Evolutionary conservation across 2,329 filamentous ascomycete genomes (phyloP).

Genomic region (Penicillium sp.): DNA sequence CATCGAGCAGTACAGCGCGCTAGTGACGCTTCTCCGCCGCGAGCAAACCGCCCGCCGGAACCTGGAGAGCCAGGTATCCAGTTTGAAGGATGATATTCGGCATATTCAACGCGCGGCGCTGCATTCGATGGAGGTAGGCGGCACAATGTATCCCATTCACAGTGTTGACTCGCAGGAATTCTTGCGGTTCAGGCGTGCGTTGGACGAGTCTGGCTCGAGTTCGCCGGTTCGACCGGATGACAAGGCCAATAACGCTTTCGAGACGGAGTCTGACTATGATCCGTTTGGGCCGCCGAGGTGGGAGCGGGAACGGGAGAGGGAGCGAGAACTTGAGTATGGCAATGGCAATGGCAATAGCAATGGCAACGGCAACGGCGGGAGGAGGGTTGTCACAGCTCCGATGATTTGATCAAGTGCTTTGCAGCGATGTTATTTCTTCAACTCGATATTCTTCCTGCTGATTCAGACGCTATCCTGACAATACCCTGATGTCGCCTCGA

Average conservation of each 20-base stretch:
- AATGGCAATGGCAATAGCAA: neutral
- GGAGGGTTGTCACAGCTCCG: constrained; percentile 27
- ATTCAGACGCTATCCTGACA: neutral
- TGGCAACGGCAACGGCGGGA: neutral
- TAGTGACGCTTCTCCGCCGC: constrained; percentile 48
- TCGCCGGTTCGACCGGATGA: constrained; percentile 21
- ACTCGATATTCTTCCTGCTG: too few species aligned
- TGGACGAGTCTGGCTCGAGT: constrained; percentile 21
- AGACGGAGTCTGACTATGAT: constrained; percentile 32
- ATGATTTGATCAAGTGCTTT: constrained; percentile 30
- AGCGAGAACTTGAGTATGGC: constrained; percentile 9
- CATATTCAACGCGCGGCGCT: constrained; percentile 35
- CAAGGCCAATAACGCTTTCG: constrained; percentile 21
- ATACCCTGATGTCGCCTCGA: neutral
- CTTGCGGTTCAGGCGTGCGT: constrained; percentile 29
- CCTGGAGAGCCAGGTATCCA: constrained; percentile 47
- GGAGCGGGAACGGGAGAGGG: constrained; percentile 25
- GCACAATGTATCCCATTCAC: constrained; percentile 37
- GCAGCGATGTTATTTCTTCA: neutral
- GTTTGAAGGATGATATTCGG: constrained; percentile 45
- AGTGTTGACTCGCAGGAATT: constrained; percentile 35
- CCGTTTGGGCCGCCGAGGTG: constrained; percentile 28
- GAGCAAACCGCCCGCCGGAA: constrained; percentile 50
- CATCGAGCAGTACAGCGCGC: constrained; percentile 50
- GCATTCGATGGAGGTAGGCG: constrained; percentile 34